Conservation (phyloP, 495 filamentous ascomycete genomes). For the Arthonia radiata region DNA sequence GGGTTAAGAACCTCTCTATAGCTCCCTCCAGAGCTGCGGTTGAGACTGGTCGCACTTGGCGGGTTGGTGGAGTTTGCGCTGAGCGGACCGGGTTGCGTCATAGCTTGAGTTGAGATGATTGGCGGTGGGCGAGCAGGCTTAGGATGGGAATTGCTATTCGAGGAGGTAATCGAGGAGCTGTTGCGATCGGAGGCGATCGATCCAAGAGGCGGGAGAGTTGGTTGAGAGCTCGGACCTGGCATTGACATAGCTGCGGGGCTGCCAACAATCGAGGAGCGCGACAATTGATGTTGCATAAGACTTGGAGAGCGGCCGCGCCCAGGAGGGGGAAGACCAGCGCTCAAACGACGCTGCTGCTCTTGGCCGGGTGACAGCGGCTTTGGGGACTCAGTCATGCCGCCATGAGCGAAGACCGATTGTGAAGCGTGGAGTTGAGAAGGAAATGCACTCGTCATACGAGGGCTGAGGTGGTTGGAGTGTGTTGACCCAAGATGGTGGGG, state of each 20-base stretch:
- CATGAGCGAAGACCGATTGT: conserved; percentile 38
- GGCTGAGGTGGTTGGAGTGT: conserved; percentile 18
- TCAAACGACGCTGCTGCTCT: not conserved
- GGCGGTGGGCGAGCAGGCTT: no score
- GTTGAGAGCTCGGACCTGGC: not conserved
- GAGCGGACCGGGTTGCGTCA: no score
- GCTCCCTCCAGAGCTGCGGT: not conserved
- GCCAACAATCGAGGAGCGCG: not conserved
- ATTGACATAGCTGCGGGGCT: not conserved
- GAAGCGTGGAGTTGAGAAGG: conserved; percentile 9
- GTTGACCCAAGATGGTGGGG: conserved; percentile 16
- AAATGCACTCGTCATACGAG: not conserved
- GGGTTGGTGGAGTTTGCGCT: not conserved
- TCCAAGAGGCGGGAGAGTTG: not conserved
- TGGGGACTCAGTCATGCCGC: conserved; percentile 60
- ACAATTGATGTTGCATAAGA: not conserved
- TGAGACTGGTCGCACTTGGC: not conserved
- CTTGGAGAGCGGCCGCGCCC: not conserved
- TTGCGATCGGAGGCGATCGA: not conserved
- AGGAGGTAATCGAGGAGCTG: not conserved
- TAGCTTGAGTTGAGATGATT: no score
- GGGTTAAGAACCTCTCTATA: not conserved
- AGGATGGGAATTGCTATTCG: no score
- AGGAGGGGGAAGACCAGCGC: not conserved
- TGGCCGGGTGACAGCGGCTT: conserved; percentile 63